These are phyloP conservation scores for Pinus taeda DNA, from an alignment of 75 land plant genomes.

Conservation along the genomic window DNA sequence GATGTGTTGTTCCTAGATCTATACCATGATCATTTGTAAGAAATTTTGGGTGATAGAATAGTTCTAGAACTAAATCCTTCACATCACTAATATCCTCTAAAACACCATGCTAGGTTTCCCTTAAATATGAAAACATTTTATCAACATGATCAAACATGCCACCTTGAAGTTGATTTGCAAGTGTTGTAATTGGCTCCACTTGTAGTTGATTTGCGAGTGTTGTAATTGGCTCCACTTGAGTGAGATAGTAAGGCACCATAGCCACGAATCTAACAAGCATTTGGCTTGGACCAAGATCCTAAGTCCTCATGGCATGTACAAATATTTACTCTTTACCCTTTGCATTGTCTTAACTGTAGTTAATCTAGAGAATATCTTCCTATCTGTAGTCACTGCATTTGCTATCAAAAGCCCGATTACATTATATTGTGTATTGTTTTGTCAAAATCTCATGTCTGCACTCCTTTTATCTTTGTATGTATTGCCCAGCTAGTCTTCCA, in stretches of 20 bases:
- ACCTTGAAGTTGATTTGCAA: slow-evolving; percentile 89
- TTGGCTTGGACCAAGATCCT: too few species aligned
- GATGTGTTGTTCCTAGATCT: slow-evolving; percentile 83
- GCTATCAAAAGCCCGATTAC: too few species aligned
- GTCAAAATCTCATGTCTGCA: too few species aligned
- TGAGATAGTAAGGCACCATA: slow-evolving; percentile 81
- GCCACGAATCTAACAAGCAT: too few species aligned
- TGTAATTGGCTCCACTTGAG: slow-evolving; percentile 89
- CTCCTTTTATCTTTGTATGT: too few species aligned
- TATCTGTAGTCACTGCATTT: too few species aligned
- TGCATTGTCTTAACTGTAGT: too few species aligned
- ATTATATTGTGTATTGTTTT: too few species aligned
- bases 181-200: slow-evolving; percentile 91
- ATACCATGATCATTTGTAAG: slow-evolving; percentile 70
- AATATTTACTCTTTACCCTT: too few species aligned
- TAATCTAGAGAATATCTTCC: too few species aligned
- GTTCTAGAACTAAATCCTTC: slow-evolving; percentile 97
- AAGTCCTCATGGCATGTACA: too few species aligned
- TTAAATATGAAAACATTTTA: slow-evolving; percentile 86
- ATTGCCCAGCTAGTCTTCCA: too few species aligned
- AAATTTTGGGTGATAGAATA: slow-evolving; percentile 93
- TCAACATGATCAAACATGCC: slow-evolving; percentile 97
- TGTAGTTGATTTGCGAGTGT: slow-evolving; percentile 86
- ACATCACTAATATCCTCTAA: slow-evolving; percentile 99
- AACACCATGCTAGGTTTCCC: slow-evolving; percentile 92